Conservation (phyloP, 164 flowering plant species). For the Chloranthus sessilifolius region DNA sequence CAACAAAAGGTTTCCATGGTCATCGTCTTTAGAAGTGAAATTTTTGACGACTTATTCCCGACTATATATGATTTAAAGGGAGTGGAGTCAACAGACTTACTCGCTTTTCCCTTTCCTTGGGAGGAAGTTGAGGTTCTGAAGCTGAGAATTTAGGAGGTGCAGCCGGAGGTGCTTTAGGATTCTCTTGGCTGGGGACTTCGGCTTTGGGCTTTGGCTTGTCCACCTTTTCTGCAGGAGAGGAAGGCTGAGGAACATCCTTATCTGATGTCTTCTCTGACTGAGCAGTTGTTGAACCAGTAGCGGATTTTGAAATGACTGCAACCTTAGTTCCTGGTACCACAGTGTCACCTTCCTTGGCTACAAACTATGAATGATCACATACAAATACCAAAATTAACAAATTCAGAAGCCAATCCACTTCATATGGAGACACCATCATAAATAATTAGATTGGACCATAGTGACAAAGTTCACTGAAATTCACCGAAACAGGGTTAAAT, state of each 20-base stretch:
- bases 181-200: constrained; percentile 43
- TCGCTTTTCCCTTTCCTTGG: constrained; percentile 94
- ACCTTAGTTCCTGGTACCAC: constrained; percentile 90
- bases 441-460: no score
- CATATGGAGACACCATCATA: no score
- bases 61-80: not conserved
- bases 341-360: constrained; percentile 93
- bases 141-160: constrained; percentile 50
- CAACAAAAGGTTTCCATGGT: no score
- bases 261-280: constrained; percentile 15
- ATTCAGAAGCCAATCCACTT: no score
- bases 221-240: constrained; percentile 24
- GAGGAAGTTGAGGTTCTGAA: constrained; percentile 89
- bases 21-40: no score
- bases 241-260: not conserved
- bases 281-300: constrained; percentile 55
- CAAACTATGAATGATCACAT: constrained; percentile 38
- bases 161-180: constrained; percentile 49
- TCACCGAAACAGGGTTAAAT: no score
- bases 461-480: no score
- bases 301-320: constrained; percentile 83
- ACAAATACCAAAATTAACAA: constrained; percentile 2
- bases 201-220: constrained; percentile 40
- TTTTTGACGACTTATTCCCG: no score
- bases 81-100: constrained; percentile 37